Base-by-base conservation (phyloP, 164 flowering plant genomes). In the Berberis vulgaris region DNA sequence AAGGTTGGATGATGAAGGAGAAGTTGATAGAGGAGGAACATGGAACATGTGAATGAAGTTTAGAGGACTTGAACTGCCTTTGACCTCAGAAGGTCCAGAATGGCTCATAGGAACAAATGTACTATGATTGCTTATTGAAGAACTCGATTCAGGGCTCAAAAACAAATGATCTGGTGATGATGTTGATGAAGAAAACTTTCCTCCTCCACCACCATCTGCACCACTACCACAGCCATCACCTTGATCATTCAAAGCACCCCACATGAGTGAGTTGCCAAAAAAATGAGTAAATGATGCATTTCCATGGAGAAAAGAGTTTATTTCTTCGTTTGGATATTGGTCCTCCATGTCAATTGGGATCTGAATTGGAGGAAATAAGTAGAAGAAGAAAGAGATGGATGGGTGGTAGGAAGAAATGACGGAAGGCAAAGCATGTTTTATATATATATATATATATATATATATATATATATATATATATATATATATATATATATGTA, bases 11-110 rank as follows among this genome's bases (percentile, higher is more conserved):
- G 77, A 45, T 8, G 77, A 57, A 8, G 67, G 59, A 3, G 75
- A 66, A 2, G 59, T 67, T 45, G 71, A 8, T 53, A 60, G 60
- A 2, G 63, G 49, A 41, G 67, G 43, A 61, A 69, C 55, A 10
- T 83, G 77, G 46, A 77, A 79, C 9, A 80, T 69, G 55, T 84
- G 77, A 55, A 81, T 63, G 62, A 78, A 78, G 67, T 74, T 79
- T 26, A 68, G 49, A 43, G 82, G 83, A 61, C 64, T 49, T 39
- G 55, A 74, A 38, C 53, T 57, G 13, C 57, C 62, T 66, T 71
- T 40, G 54, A 49, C 44, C 8, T 52, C 47, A 26, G 74, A 67
- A 47, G 49, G 38, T n/a, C 58, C 57, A 65, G 7, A 46, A 7
- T 43, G 47, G 13, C 57, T 45, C 47, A 73, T 63, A 56, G 43